Conservation (phyloP, 2,329 filamentous ascomycete genomes). For the Colletotrichum sublineola region DNA sequence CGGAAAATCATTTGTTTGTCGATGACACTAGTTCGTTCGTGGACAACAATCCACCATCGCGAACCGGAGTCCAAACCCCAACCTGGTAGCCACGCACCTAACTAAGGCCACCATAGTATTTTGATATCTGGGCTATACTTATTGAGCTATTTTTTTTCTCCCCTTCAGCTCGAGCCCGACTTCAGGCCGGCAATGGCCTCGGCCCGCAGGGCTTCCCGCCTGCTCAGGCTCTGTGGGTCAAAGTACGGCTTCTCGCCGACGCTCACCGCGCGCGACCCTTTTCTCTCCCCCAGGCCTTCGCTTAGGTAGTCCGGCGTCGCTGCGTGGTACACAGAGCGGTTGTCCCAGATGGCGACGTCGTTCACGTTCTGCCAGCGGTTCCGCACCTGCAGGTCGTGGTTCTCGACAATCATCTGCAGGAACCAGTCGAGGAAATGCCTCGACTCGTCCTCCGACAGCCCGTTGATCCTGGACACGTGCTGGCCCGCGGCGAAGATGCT, state of each 20-base stretch:
- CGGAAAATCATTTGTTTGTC: background rate
- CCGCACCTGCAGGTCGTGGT: slow-evolving; percentile 69
- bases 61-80: background rate
- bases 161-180: slow-evolving; percentile 1
- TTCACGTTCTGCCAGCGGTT: slow-evolving; percentile 59
- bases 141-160: background rate
- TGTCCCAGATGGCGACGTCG: slow-evolving; percentile 70
- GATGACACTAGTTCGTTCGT: background rate
- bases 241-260: slow-evolving; percentile 68
- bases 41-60: background rate
- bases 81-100: background rate
- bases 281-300: slow-evolving; percentile 59
- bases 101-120: too few species aligned
- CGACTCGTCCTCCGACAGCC: slow-evolving; percentile 61
- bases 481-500: slow-evolving; percentile 65
- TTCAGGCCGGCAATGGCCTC: slow-evolving; percentile 16
- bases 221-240: slow-evolving; percentile 57
- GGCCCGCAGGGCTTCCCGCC: slow-evolving; percentile 41
- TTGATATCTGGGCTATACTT: background rate
- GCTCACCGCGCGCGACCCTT: slow-evolving; percentile 64
- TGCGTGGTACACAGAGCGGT: slow-evolving; percentile 67
- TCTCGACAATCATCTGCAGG: slow-evolving; percentile 63
- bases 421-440: slow-evolving; percentile 66
- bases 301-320: slow-evolving; percentile 66
- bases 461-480: slow-evolving; percentile 65